A percentile compares a stretch with the other conserved stretches of the same genome.
Conservation (phyloP, 2,329 filamentous ascomycete species). For the Lachnellula arida region DNA sequence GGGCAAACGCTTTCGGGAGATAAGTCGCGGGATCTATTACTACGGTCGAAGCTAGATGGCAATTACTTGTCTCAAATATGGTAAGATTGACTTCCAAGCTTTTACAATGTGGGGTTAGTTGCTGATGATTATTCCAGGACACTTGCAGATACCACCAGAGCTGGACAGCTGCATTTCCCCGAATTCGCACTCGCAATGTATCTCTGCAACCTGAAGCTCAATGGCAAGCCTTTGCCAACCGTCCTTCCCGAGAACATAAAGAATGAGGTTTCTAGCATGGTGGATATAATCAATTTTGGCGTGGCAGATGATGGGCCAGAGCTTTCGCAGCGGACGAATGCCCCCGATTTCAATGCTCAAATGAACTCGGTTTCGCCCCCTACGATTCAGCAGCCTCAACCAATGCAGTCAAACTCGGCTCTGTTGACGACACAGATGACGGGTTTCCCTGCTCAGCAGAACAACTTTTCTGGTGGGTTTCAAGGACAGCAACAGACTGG, state of each 20-base stretch:
- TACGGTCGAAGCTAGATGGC: conserved; percentile 84
- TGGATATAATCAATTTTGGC: conserved; percentile 97
- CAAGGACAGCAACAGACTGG: conserved; percentile 40
- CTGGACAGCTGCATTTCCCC: conserved; percentile 91
- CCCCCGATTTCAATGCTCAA: conserved; percentile 63
- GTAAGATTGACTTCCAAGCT: conserved; percentile 43
- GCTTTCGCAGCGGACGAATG: conserved; percentile 54
- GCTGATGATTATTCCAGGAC: conserved; percentile 53
- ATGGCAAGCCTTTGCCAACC: conserved; percentile 74
- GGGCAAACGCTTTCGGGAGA: conserved; percentile 84
- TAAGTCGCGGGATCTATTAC: conserved; percentile 81
- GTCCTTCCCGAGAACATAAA: conserved; percentile 77
- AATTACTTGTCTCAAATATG: conserved; percentile 90
- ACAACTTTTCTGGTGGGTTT: conserved; percentile 38
- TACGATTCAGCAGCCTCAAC: conserved; percentile 64
- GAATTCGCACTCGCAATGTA: conserved; percentile 99
- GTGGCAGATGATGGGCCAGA: conserved; percentile 67
- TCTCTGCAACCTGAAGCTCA: conserved; percentile 88
- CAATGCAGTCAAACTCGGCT: conserved; percentile 68
- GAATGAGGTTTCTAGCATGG: conserved; percentile 99
- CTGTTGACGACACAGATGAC: conserved; percentile 64
- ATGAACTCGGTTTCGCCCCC: conserved; percentile 46
- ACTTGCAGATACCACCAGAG: conserved; percentile 90
- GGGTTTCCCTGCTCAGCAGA: conserved; percentile 54
- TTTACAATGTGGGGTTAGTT: conserved; percentile 2